Percentiles rank a stretch among this genome's conserved stretches.
Conservation (phyloP, 371 early-diverging fungal species). For the Syncephalastrum sp. region DNA sequence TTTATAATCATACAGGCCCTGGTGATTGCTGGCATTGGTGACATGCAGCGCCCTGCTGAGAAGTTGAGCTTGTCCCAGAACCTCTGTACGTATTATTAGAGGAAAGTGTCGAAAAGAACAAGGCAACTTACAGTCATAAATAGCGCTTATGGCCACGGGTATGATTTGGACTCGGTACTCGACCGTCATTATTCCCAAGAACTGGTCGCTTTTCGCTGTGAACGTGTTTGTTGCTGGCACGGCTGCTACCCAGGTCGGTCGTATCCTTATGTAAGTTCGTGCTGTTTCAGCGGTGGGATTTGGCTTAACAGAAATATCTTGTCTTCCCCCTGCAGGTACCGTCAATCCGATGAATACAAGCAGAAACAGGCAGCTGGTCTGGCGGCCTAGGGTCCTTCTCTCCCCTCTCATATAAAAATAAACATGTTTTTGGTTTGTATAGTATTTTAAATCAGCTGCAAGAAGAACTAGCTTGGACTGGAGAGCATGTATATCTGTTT, state of each 20-base stretch:
- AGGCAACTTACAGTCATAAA: slow-evolving; percentile 6
- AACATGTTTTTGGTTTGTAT: slow-evolving; percentile 3
- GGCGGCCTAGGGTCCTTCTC: too few species aligned
- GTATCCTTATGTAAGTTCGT: slow-evolving; percentile 71
- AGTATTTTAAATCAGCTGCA: background rate
- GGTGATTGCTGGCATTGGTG: slow-evolving; percentile 86
- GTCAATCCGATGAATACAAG: slow-evolving; percentile 29
- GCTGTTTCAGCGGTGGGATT: background rate
- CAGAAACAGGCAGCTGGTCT: slow-evolving; percentile 14
- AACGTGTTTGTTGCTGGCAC: slow-evolving; percentile 93
- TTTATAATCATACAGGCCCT: slow-evolving; percentile 25
- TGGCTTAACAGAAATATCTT: background rate
- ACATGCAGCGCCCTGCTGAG: slow-evolving; percentile 90
- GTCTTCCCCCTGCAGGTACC: slow-evolving; percentile 15
- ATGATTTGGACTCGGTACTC: slow-evolving; percentile 96
- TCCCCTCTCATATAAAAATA: background rate
- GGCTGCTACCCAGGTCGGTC: slow-evolving; percentile 78
- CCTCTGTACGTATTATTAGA: slow-evolving; percentile 47
- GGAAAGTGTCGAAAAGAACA: slow-evolving; percentile 1
- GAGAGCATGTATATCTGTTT: too few species aligned
- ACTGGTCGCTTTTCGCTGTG: slow-evolving; percentile 85
- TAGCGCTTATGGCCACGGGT: slow-evolving; percentile 91
- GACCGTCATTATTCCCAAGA: slow-evolving; percentile 88
- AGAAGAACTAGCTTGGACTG: too few species aligned
- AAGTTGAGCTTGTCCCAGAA: slow-evolving; percentile 82